Conservation (phyloP, 495 filamentous ascomycete species). For the Articulospora tetracladia region DNA sequence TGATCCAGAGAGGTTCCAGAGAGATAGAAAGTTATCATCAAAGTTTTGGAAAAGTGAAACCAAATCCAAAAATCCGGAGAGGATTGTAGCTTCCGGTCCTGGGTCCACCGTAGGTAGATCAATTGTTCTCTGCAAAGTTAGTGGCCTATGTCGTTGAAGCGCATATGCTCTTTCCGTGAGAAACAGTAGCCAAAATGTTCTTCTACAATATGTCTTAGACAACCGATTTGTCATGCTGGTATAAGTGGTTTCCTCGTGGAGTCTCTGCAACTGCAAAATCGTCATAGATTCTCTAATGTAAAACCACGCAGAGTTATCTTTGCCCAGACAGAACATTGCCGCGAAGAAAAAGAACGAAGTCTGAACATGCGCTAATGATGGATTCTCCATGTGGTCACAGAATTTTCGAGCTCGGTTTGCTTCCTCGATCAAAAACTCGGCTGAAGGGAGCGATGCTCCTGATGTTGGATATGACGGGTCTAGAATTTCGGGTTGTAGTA, state of each 20-base stretch:
- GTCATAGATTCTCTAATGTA: constrained; percentile 26
- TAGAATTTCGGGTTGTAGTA: constrained; percentile 4
- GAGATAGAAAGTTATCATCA: constrained; percentile 14
- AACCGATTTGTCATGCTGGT: background rate
- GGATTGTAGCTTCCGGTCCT: constrained; percentile 7
- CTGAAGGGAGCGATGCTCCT: background rate
- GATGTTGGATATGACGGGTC: background rate
- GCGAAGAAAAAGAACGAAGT: constrained; percentile 36
- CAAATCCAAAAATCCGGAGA: constrained; percentile 15
- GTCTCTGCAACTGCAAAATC: constrained; percentile 12
- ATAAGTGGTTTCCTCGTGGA: constrained; percentile 18
- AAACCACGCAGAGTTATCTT: constrained; percentile 17
- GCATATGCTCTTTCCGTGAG: constrained; percentile 24
- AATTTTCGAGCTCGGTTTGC: constrained; percentile 6
- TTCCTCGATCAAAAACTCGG: constrained; percentile 12
- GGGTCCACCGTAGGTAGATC: constrained; percentile 9
- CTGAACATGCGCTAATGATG: constrained; percentile 8
- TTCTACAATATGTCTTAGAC: constrained; percentile 3
- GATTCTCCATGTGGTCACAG: constrained; percentile 6
- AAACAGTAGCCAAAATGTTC: constrained; percentile 24
- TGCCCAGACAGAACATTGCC: constrained; percentile 9
- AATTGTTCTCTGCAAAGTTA: constrained; percentile 20
- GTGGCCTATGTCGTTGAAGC: constrained; percentile 15
- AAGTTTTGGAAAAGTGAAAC: constrained; percentile 15
- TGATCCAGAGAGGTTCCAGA: constrained; percentile 11